phyloP scores from a whole-genome alignment of 306 rosid species.

The Rosa lucieae region DNA sequence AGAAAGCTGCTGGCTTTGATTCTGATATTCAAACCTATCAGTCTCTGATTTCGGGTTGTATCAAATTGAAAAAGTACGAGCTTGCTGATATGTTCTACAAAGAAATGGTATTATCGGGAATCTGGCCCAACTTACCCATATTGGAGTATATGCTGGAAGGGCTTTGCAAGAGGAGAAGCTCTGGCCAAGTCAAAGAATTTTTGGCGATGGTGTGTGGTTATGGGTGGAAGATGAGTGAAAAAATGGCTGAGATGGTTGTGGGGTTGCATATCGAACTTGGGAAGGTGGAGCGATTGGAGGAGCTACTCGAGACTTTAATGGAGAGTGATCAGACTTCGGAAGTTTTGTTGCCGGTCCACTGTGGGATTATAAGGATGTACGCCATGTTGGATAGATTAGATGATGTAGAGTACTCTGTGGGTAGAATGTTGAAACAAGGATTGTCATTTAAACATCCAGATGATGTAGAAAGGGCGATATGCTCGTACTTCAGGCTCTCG shows the following conservation, averaged over 20 bases:
- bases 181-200: conserved; percentile 39
- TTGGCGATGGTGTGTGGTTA: conserved; percentile 32
- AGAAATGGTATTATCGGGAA: conserved; percentile 44
- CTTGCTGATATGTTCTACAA: conserved; percentile 39
- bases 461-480: conserved; percentile 57
- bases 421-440: conserved; percentile 62
- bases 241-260: conserved; percentile 45
- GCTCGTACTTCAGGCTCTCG: conserved; percentile 51
- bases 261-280: conserved; percentile 34
- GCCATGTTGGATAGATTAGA: conserved; percentile 52
- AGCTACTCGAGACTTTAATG: conserved; percentile 35
- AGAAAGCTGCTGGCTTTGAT: conserved; percentile 45
- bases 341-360: conserved; percentile 39
- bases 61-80: conserved; percentile 43
- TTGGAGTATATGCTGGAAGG: conserved; percentile 54
- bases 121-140: conserved; percentile 46
- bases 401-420: conserved; percentile 51
- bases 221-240: conserved; percentile 41
- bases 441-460: conserved; percentile 35
- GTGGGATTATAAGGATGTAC: conserved; percentile 46
- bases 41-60: conserved; percentile 46
- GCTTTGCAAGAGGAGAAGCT: conserved; percentile 44
- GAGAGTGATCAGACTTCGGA: conserved; percentile 14
- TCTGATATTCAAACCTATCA: conserved; percentile 51
- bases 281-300: conserved; percentile 46